Evolutionary conservation across 2,329 filamentous ascomycete genomes (phyloP).

Genomic region (Trichothecium roseum): DNA sequence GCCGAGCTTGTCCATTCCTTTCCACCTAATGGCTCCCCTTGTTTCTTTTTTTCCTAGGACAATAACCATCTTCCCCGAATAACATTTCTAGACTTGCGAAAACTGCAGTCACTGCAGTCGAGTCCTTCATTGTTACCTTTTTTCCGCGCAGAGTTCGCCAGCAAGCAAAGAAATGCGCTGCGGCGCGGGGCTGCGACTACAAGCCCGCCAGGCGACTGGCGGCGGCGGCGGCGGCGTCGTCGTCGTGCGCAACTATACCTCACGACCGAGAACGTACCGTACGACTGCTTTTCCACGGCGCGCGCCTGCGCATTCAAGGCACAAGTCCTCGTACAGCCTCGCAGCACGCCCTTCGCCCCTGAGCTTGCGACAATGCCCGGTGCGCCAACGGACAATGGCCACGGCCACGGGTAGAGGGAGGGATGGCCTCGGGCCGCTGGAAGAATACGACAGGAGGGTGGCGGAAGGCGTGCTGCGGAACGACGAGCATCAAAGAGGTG

Average conservation of each 20-base stretch:
- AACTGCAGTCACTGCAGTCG: too few relatives aligned
- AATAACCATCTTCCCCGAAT: too few relatives aligned
- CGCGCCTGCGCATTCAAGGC: neutral
- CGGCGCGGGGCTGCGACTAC: slow-evolving; percentile 1
- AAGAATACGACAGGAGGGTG: slow-evolving; percentile 81
- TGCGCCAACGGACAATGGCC: slow-evolving; percentile 1
- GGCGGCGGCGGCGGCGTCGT: neutral
- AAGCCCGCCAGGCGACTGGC: neutral
- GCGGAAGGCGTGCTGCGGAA: slow-evolving; percentile 63
- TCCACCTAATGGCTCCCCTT: too few relatives aligned
- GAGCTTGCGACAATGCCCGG: neutral
- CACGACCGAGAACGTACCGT: neutral
- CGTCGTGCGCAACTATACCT: neutral
- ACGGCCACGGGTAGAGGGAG: slow-evolving; percentile 1
- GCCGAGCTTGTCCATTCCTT: too few relatives aligned
- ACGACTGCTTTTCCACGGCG: neutral
- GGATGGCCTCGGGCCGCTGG: slow-evolving; percentile 57
- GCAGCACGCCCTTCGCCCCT: neutral
- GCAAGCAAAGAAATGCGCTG: slow-evolving; percentile 1
- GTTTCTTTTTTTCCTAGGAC: too few relatives aligned
- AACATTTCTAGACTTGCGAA: too few relatives aligned
- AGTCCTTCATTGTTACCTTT: too few relatives aligned
- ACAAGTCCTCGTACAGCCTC: neutral
- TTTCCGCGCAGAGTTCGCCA: neutral
- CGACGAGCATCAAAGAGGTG: slow-evolving; percentile 84